Base-by-base conservation (phyloP, 2,329 filamentous ascomycete species). In the Trichoderma pleuroti region DNA sequence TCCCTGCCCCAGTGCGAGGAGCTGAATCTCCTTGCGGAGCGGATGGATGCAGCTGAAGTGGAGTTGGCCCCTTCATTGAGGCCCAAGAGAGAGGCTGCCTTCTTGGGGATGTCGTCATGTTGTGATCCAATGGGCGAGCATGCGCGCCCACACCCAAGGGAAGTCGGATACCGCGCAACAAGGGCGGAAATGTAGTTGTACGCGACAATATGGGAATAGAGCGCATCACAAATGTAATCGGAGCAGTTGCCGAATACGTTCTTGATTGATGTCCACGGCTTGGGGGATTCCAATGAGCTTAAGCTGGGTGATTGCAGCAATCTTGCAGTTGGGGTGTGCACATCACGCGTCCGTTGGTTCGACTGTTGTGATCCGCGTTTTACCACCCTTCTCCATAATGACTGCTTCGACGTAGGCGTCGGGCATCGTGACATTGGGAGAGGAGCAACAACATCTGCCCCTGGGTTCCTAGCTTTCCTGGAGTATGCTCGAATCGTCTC, bases 121-220 rank as follows among this genome's bases (percentile, higher is more conserved):
- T 76, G 76, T 1, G 75, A 76, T 32, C 77, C 75, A 39, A 72
- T 70, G 60, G 75, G 21, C 69, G 72, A 16, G 36, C 57, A 39
- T 73, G 74, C 9, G 70, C 72, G 28, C 70, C 71, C 32, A 21
- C 67, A 68, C 3, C 65, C 32, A 1, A 73, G 26, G 12, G 74
- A 68, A 9, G 74, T 60, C 9, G 78, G 72, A 63, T 70, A 72
- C 70, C 75, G 73, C 36, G 76, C 75, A 30, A 79, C 75, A 46
- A 81, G 76, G n/a, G 76, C 76, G 10, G 78, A 79, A 62, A 89
- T 80, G 78, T 89, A 89, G 77, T 88, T 89, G 77, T 87, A 88
- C 0, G 86, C 87, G 5, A 89, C 78, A 10, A 89, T 80, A 74
- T 90, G 87, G 0, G 87, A 87, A 74, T 89, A 89, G 7, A 90